Evolutionary conservation across 2,329 filamentous ascomycete species (phyloP), one percentile per base, ranked within the genome.

Genomic region (Aureobasidium subglaciale): DNA sequence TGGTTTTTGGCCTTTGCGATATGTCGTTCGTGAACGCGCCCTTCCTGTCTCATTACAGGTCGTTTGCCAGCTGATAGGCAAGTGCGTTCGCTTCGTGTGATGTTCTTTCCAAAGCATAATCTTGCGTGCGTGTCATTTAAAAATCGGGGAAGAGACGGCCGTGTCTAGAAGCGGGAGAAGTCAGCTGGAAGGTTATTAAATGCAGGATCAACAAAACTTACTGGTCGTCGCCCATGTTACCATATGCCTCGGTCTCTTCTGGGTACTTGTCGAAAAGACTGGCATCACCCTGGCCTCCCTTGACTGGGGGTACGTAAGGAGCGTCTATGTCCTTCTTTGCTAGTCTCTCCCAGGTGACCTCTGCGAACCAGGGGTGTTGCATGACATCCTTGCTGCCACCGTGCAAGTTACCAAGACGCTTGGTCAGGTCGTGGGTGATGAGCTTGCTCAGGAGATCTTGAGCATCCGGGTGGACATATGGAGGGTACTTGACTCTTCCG

Each of bases 231-330:
- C 89, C 90, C 54, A 74, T 75, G 63, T 81, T 76, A 35, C 93
- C 93, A 68, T 99, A 99, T 68, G 86, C 84, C 72, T 99, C 93
- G 41, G 88, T 90, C 72, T 99, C 93, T 72, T 99, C 93, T 1
- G 93, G 91, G 71, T 99, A 99, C 71, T 91, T 89, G 74, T 99
- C 93, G 68, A 99, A 99, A 72, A 96, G 88, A 73, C 91, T 96
- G 50, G 93, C 90, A 74, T 99, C 93, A 58, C 93, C 93, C 27
- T 90, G 86, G 38, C 93, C 93, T 38, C 90, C 91, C 70, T 93
- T 88, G 59, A 99, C 92, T 0, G 93, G 93, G 15, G 93, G 93
- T 55, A 96, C 93, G 69, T 99, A 99, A 5, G 93, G 93, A 34
- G 93, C 93, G 72, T 99, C 93, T 59, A 99, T 99, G 66, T 99